These are phyloP conservation scores for Discostella stelligeroides DNA, from an alignment of 108 stramenopile species.

Conservation along the genomic window DNA sequence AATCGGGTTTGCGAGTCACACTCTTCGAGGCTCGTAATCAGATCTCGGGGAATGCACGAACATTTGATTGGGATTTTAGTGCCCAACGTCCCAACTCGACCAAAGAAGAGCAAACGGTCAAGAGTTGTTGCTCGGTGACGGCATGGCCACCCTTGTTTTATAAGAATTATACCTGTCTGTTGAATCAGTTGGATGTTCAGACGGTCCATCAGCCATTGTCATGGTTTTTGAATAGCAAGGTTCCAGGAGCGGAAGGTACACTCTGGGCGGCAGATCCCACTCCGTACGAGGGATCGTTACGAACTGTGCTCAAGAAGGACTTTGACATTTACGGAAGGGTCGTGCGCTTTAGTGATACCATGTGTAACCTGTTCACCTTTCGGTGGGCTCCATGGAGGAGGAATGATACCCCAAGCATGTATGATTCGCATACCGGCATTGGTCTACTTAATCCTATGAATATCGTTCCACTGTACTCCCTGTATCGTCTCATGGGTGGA, in stretches of 20 bases:
- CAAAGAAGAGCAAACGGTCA: slow-evolving; percentile 39
- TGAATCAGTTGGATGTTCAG: slow-evolving; percentile 48
- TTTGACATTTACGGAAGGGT: slow-evolving; percentile 51
- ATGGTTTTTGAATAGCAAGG: slow-evolving; percentile 63
- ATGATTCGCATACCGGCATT: slow-evolving; percentile 57
- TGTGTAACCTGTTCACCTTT: slow-evolving; percentile 53
- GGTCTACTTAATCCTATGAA: slow-evolving; percentile 60
- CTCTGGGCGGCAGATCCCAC: slow-evolving; percentile 59
- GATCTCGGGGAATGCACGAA: slow-evolving; percentile 63
- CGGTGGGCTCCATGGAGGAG: slow-evolving; percentile 60
- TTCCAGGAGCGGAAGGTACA: slow-evolving; percentile 57
- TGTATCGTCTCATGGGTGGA: slow-evolving; percentile 50
- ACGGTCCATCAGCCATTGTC: slow-evolving; percentile 55
- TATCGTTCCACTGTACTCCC: slow-evolving; percentile 54
- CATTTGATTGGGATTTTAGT: slow-evolving; percentile 58
- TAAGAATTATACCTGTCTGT: slow-evolving; percentile 60
- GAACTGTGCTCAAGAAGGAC: slow-evolving; percentile 52
- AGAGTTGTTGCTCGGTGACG: slow-evolving; percentile 60
- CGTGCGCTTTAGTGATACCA: slow-evolving; percentile 37
- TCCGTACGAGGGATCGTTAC: slow-evolving; percentile 51
- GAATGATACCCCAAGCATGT: slow-evolving; percentile 55
- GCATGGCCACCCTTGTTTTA: slow-evolving; percentile 64
- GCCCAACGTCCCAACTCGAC: slow-evolving; percentile 25
- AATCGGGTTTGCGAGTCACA: slow-evolving; percentile 49
- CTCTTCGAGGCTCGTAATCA: slow-evolving; percentile 55